Base-by-base conservation (phyloP, 1,139 yeast genomes). In the Pichia sp. region DNA sequence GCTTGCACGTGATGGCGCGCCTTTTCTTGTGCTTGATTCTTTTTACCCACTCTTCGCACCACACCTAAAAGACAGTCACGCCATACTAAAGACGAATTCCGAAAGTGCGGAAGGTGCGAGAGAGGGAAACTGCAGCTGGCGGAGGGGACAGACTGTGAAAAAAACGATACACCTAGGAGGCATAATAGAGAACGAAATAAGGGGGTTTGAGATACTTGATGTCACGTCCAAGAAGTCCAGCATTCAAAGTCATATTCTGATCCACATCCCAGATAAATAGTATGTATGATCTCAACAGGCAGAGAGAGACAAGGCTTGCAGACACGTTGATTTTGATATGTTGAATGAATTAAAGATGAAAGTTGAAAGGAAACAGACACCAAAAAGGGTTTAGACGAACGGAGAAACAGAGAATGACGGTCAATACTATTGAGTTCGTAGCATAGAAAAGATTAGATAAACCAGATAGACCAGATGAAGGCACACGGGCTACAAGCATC, bases 241-340 rank as follows among this genome's bases (percentile, higher is more conserved):
- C 40, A 36, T 36, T 36, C 20, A 46, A 46, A 46, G 29, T 34
- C 45, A 38, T 42, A 48, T 48, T 44, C 45, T 42, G 51, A 47
- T 43, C 33, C 34, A 52, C 50, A 48, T 43, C 30, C 54, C 54
- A 52, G 45, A 48, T 52, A 47, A 52, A 30, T 24, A 17, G 54
- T 52, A 52, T 48, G 54, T 51, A 48, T 40, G 48, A 42, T 1
- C 16, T 1, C 46, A 16, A 42, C n/a, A 42, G 14, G 16, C 44
- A 42, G 31, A 24, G n/a, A 14, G n/a, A 9, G 40, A 36, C 14
- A 16, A 16, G 16, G 16, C n/a, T 12, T 36, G 12, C 16, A 36
- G 40, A 8, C 40, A 16, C n/a, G 40, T 12, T 36, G 40, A 36
- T 9, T 12, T 14, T 10, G 16, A 10, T 12, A 36, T 31, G 9